Evolutionary conservation across 805 yeast species (phyloP), one percentile per base, ranked within the genome.

Genomic region (Ogataea pilisensis): DNA sequence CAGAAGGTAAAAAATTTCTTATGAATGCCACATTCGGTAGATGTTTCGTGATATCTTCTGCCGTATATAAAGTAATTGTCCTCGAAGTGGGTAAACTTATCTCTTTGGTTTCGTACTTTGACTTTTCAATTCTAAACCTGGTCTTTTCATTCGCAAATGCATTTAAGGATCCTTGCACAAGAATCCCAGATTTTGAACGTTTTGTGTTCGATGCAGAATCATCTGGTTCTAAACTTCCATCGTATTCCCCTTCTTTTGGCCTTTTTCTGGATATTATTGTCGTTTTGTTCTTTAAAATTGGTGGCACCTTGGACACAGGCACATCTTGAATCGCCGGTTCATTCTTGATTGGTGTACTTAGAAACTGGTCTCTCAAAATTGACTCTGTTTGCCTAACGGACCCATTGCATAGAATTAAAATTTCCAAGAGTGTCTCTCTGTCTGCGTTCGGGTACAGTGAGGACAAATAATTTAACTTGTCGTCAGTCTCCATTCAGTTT

Each of bases 381-480:
- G 47, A 29, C 31, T 66, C 66, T 1, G 79, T 73, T 8, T 56
- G 43, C 8, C 60, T 55, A 1, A 79, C 31, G 2, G 81, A 73
- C 1, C 84, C 87, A 33, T 68, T 65, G 50, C 85, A 80, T 0
- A 73, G 61, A 1, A 69, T 38, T 11, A 83, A 63, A 3, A 83
- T 54, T 37, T 82, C 88, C 4, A 71, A 53, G 4, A 80, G 55
- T 0, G 64, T 58, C 2, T 57, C 66, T 5, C 55, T 61, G 29
- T 66, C 73, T 3, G 69, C 73, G 0, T 44, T 53, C 0, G 84
- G 82, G 43, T 70, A 76, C 27, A 53, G 53, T 5, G 48, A 45
- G 31, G 53, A 43, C 25, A 79, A 59, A 9, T 53, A 46, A 3
- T 48, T 51, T 4, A 79, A 44, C 52, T 72, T 75, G 18, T 51